A percentile compares a stretch with the other conserved stretches of the same genome.
These are phyloP conservation scores for Parascedosporium putredinis DNA, from an alignment of 2,329 filamentous ascomycete species.

Conservation along the genomic window DNA sequence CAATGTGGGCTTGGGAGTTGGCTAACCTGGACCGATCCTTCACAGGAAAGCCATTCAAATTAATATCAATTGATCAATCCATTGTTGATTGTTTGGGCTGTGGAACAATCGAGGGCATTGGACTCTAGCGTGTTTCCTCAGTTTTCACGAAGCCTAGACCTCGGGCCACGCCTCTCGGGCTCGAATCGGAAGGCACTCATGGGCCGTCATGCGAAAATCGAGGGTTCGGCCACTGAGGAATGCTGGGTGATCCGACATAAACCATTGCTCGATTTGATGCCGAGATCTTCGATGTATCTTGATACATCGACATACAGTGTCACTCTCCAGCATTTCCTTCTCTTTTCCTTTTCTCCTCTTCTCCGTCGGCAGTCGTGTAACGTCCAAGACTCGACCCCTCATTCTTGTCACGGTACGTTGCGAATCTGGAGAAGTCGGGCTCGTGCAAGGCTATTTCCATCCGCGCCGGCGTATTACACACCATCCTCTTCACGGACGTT, in stretches of 20 bases:
- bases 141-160: not conserved
- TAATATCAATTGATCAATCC: too few relatives aligned
- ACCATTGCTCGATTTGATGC: too few relatives aligned
- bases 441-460: not conserved
- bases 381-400: not conserved
- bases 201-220: too few relatives aligned
- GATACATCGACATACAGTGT: not conserved
- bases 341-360: not conserved
- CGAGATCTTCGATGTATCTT: too few relatives aligned
- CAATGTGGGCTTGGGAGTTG: too few relatives aligned
- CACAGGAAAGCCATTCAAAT: too few relatives aligned
- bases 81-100: too few relatives aligned
- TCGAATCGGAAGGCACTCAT: not conserved
- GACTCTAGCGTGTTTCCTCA: not conserved
- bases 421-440: not conserved
- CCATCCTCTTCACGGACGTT: not conserved
- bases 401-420: not conserved
- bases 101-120: too few relatives aligned
- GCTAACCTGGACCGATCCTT: too few relatives aligned
- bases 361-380: conserved; percentile 2
- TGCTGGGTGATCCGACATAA: too few relatives aligned
- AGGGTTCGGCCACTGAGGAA: too few relatives aligned
- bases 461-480: not conserved
- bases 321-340: not conserved
- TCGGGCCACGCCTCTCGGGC: not conserved